Base-by-base conservation (phyloP, 1,284 basidiomycete genomes). In the Cryptococcus sp. region DNA sequence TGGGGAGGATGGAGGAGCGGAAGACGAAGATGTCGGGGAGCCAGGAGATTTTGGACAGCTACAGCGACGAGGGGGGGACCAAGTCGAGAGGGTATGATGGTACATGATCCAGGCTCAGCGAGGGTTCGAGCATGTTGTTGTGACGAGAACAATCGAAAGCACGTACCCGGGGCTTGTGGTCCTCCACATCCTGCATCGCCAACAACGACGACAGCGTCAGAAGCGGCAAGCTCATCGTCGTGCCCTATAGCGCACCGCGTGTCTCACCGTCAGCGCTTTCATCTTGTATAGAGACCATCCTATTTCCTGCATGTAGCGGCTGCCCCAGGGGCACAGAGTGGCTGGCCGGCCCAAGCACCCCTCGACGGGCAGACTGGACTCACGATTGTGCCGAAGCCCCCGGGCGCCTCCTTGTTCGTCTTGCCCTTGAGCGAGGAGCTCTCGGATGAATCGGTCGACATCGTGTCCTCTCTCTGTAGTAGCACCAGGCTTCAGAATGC, bases 21-120 rank as follows among this genome's bases (percentile, higher is more conserved):
- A 91, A 62, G 28, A 89, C 84, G 46, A 92, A 80, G 28, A 92
- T 88, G 74, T 94, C 91, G 11, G 88, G 87, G 21, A 93, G 78
- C 88, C 91, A 94, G 37, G 89, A 89, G 70, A 91, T 91, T 86
- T 91, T 71, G 21, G 66, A 61, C 37, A 65, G 62, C 67, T 75
- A 49, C n/a, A n/a, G n/a, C n/a, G n/a, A n/a, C 35, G 9, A 36
- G 24, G 47, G 18, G 46, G 16, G n/a, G n/a, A n/a, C n/a, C n/a
- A n/a, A 1, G 24, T 4, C 38, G 38, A 39, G 11, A 12, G 38
- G 38, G 38, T 39, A 39, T 12, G 38, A 39, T 12, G 38, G 38
- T n/a, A n/a, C n/a, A n/a, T n/a, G n/a, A n/a, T n/a, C n/a, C n/a
- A n/a, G 42, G 6, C n/a, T n/a, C n/a, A n/a, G n/a, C n/a, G n/a